Conservation (phyloP, 2,329 filamentous ascomycete species). For the Ramularia collo-cygni region DNA sequence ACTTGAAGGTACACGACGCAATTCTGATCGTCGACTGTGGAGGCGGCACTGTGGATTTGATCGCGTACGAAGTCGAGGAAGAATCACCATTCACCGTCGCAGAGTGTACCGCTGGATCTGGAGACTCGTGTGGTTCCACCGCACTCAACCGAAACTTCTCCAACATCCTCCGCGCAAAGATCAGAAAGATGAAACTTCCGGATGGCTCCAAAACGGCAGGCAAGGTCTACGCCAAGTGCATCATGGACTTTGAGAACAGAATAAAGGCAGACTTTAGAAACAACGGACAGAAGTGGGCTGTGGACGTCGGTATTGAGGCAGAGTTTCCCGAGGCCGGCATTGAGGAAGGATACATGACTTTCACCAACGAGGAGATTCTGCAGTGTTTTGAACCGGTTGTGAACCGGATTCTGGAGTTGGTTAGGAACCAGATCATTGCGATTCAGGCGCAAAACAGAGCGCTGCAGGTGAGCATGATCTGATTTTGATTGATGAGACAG, state of each 20-base stretch:
- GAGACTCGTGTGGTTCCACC: slow-evolving; percentile 97
- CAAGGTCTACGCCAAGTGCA: slow-evolving; percentile 96
- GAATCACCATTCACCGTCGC: slow-evolving; percentile 95
- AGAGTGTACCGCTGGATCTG: slow-evolving; percentile 93
- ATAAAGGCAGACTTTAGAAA: slow-evolving; percentile 99
- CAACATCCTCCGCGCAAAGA: slow-evolving; percentile 95
- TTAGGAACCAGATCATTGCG: slow-evolving; percentile 96
- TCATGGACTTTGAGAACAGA: slow-evolving; percentile 99
- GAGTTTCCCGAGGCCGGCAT: slow-evolving; percentile 97
- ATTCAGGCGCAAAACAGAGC: slow-evolving; percentile 95
- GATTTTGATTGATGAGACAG: not conserved
- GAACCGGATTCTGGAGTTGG: slow-evolving; percentile 90
- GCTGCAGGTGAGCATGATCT: slow-evolving; percentile 63
- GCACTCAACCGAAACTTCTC: slow-evolving; percentile 97
- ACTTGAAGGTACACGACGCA: slow-evolving; percentile 97
- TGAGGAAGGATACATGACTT: slow-evolving; percentile 99
- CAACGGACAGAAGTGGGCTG: slow-evolving; percentile 96
- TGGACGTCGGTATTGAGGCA: slow-evolving; percentile 96
- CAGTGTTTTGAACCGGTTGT: slow-evolving; percentile 99
- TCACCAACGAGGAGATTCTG: slow-evolving; percentile 97
- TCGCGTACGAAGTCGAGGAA: slow-evolving; percentile 97
- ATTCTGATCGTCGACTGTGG: slow-evolving; percentile 97
- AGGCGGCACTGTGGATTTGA: slow-evolving; percentile 97
- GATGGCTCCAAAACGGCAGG: slow-evolving; percentile 97
- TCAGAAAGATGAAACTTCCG: slow-evolving; percentile 97